These are phyloP conservation scores for Pisolithus tinctorius DNA, from an alignment of 768 basidiomycete species.

Conservation along the genomic window DNA sequence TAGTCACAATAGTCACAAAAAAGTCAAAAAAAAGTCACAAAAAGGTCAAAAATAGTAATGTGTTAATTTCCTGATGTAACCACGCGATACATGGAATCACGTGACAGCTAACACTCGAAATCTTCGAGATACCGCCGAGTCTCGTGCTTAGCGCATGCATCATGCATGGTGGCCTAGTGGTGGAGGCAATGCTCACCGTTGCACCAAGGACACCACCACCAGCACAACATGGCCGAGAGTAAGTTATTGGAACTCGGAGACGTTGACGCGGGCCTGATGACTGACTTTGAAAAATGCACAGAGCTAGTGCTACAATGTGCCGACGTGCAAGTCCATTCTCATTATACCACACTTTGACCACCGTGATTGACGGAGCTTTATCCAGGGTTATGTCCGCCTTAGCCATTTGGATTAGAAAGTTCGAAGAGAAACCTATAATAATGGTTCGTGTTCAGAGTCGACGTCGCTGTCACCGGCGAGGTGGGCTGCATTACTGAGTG, in stretches of 20 bases:
- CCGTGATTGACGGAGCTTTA: neutral
- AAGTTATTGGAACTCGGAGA: neutral
- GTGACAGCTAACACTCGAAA: neutral
- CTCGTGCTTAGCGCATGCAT: no score
- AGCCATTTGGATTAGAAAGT: conserved; percentile 10
- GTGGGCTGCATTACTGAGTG: neutral
- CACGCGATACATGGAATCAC: neutral
- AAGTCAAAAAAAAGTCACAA: no score
- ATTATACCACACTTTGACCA: neutral
- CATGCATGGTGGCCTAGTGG: no score
- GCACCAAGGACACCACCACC: neutral
- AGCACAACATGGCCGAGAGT: conserved; percentile 9
- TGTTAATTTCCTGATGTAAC: no score
- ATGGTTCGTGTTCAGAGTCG: conserved; percentile 13
- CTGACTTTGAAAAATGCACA: conserved; percentile 23
- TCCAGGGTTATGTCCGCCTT: conserved; percentile 40
- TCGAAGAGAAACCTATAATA: conserved; percentile 18
- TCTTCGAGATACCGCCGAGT: no score
- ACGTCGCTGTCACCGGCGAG: neutral
- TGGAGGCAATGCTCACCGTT: no score
- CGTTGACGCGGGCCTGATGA: conserved; percentile 13
- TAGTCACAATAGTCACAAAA: no score
- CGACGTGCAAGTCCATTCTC: conserved; percentile 17
- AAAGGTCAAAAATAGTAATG: no score
- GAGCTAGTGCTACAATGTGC: conserved; percentile 22